phyloP scores from a whole-genome alignment of 305 asterid genomes.

The Fraxinus nigra region DNA sequence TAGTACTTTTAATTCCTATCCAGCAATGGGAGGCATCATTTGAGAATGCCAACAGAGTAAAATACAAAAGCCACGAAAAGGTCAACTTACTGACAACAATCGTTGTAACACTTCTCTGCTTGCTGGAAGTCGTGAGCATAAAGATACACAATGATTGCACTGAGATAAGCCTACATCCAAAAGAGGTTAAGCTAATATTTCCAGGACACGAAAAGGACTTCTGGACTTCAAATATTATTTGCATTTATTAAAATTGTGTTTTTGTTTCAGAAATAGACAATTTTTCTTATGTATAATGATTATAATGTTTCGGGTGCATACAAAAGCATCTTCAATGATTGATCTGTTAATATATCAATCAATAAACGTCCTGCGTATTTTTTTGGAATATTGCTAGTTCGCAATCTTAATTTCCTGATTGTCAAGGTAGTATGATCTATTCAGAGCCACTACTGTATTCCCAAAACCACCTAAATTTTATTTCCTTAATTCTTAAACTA shows the following conservation, averaged over 20 bases:
- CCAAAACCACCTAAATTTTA: background rate
- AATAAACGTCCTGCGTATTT: background rate
- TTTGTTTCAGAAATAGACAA: background rate
- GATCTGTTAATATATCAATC: background rate
- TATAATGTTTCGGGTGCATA: background rate
- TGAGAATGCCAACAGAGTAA: background rate
- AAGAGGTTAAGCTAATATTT: constrained; percentile 19
- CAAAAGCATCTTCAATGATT: background rate
- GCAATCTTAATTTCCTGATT: background rate
- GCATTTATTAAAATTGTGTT: background rate
- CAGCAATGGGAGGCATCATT: background rate
- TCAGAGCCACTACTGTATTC: background rate
- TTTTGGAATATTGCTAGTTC: background rate
- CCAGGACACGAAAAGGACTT: background rate
- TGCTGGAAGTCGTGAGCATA: constrained; percentile 87
- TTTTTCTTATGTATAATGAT: background rate
- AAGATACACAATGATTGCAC: constrained; percentile 91
- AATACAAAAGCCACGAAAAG: background rate
- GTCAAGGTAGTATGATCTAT: constrained; percentile 4
- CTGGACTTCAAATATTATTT: constrained; percentile 1
- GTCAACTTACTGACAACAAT: constrained; percentile 91
- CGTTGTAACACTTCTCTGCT: constrained; percentile 94
- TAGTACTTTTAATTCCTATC: background rate
- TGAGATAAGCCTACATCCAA: constrained; percentile 84
- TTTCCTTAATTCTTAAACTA: background rate